Evolutionary conservation across 306 rosid genomes (phyloP), one percentile per base, ranked within the genome.

Genomic region (Psophocarpus tetragonolobus): DNA sequence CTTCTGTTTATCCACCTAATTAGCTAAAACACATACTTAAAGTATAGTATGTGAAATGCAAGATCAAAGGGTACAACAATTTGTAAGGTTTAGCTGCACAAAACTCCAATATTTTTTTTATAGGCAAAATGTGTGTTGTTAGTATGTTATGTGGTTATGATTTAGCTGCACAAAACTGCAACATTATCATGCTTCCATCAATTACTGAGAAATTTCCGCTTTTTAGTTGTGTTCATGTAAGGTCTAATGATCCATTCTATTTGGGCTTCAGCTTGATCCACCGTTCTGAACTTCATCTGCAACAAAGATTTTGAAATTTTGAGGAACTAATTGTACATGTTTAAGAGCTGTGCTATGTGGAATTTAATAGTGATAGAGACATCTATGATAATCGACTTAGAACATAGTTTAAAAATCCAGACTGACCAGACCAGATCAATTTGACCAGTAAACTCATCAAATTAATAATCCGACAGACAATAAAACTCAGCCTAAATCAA

Each of bases 261-360:
- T 71, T 88, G 89, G 24, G 97, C 98, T 86, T 90, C 93, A 54
- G 60, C 70, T 81, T 95, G 97, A 54, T 95, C 97, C 69, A 92
- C 82, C 24, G 97, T 95, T 78, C 97, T 97, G 71, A 95, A 86
- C 82, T 78, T 92, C 76, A 92, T 77, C 97, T 89, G 90, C 82
- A 70, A 73, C 47, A 67, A 47, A 14, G 5, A 1, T 12, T 47
- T 3, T 23, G 68, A 24, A 64, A 79, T 36, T 15, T 48, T 75
- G 51, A 79, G 70, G 56, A 61, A 51, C 24, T 18, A 24, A 26
- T 24, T 39, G 12, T 7, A 14, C 36, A 21, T 32, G 63, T 58
- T 68, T 57, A 12, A 77, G 48, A 57, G 32, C 38, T 42, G 51
- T 23, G 18, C 35, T 63, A 47, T 30, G 27, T 21, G 50, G 29